Percentiles rank a stretch among this genome's conserved stretches.
These are phyloP conservation scores for Agapanthus africanus DNA, from an alignment of 106 monocot species.

Conservation along the genomic window DNA sequence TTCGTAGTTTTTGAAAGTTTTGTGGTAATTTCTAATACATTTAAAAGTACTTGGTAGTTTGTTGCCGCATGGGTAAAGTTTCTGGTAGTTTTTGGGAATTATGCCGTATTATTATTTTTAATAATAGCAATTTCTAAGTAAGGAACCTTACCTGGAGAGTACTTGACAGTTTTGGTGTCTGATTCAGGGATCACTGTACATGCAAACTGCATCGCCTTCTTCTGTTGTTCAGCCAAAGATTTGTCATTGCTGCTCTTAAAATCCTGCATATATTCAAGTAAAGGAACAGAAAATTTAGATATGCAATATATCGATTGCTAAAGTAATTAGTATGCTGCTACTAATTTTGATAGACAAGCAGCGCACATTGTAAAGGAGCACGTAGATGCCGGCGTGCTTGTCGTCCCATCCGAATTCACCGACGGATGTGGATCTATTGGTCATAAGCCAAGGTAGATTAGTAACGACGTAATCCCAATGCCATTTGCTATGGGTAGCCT, in stretches of 20 bases:
- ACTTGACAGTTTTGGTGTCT: constrained; percentile 24
- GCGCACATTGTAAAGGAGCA: constrained; percentile 74
- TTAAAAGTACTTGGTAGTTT: too few species aligned
- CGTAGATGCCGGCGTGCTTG: constrained; percentile 88
- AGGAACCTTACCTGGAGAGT: constrained; percentile 30
- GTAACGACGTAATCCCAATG: background rate
- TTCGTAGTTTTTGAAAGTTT: too few species aligned
- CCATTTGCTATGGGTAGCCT: constrained; percentile 34
- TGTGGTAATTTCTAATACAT: too few species aligned
- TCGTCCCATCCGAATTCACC: constrained; percentile 91
- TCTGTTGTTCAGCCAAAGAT: constrained; percentile 4
- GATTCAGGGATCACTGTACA: constrained; percentile 42
- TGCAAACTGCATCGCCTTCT: constrained; percentile 28
- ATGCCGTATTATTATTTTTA: too few species aligned
- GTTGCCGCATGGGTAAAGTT: too few species aligned
- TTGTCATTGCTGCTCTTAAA: constrained; percentile 17
- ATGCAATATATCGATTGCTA: background rate
- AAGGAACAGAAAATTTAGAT: background rate
- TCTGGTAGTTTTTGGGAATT: too few species aligned
- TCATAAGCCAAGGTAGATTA: background rate
- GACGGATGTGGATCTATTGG: background rate
- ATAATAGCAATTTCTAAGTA: too few species aligned
- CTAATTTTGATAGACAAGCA: background rate
- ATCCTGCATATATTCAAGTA: constrained; percentile 12
- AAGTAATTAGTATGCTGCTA: too few species aligned